phyloP scores from a whole-genome alignment of 2,329 filamentous ascomycete species.

The Sporothrix inflata region DNA sequence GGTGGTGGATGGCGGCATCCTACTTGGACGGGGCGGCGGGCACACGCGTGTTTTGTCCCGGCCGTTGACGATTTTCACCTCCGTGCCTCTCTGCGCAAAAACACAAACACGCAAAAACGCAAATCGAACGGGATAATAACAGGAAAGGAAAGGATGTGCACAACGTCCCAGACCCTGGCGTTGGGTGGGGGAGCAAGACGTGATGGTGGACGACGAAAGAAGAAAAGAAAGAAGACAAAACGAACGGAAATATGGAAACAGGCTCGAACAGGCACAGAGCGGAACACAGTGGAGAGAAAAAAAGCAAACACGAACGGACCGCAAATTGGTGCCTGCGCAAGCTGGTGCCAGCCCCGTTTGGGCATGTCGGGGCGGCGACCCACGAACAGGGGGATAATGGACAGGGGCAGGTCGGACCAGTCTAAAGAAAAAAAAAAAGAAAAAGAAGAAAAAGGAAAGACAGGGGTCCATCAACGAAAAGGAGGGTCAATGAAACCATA shows the following conservation, averaged over 20 bases:
- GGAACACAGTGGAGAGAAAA: neutral
- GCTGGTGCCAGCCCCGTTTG: constrained; percentile 13
- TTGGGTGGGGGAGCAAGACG: neutral
- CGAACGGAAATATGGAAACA: neutral
- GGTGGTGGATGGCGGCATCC: too few relatives aligned
- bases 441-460: neutral
- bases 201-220: neutral
- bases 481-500: constrained; percentile 24
- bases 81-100: too few relatives aligned
- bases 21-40: too few relatives aligned
- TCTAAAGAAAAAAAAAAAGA: neutral
- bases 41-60: neutral
- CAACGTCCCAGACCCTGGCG: neutral
- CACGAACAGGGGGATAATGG: neutral
- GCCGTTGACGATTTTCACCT: neutral
- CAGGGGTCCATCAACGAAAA: neutral
- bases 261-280: neutral
- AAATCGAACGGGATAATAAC: constrained; percentile 21
- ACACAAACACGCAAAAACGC: too few relatives aligned
- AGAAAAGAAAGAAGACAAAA: neutral
- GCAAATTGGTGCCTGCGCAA: constrained; percentile 9
- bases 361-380: constrained; percentile 14
- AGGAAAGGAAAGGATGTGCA: constrained; percentile 23
- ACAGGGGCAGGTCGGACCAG: neutral
- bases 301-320: constrained; percentile 18